Evolutionary conservation across 2,329 filamentous ascomycete species (phyloP), one percentile per base, ranked within the genome.

Genomic region (Fusarium sterilihyphosum): DNA sequence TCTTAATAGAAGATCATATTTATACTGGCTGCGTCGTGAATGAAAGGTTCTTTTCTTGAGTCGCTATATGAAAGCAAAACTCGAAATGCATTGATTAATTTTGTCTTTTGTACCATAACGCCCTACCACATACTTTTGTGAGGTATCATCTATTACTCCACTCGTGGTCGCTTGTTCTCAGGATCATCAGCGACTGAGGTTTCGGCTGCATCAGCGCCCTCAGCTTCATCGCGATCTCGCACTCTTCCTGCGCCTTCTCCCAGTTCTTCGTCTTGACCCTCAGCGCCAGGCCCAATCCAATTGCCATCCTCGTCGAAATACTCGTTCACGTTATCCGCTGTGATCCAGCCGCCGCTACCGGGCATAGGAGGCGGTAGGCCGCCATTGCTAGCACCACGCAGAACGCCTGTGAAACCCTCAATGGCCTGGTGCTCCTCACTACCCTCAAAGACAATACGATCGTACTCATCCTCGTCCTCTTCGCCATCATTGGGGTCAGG

Each of bases 301-400:
- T 96, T 95, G 6, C 94, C 94, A 14, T 95, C 88, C 71, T 89
- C 91, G 77, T 96, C 93, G 82, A 96, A 93, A 79, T 91, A 97
- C 76, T 97, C 90, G 73, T 92, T 87, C 81, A 97, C 92, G 78
- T 98, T 98, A 65, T 98, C 96, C 14, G 94, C 93, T 22, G 96
- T 98, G 79, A 98, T 95, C 93, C 93, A 96, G 0, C 93, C 93
- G 0, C 89, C 90, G 57, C 92, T 94, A 3, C 93, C 93, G 0
- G 93, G 92, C 81, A 93, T 89, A 1, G 91, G 89, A 4, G 90
- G 90, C n/a, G 91, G 91, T 31, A 92, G 79, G 5, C 86, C 88
- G 2, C 88, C 88, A 63, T 85, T 83, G 11, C 77, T 76, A 18
- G 82, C 81, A 22, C 88, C 88, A 44, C 82, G 83, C 59, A 89